Evolutionary conservation across 352 stramenopile species (phyloP), one percentile per base, ranked within the genome.

Genomic region (Globisporangium polare): DNA sequence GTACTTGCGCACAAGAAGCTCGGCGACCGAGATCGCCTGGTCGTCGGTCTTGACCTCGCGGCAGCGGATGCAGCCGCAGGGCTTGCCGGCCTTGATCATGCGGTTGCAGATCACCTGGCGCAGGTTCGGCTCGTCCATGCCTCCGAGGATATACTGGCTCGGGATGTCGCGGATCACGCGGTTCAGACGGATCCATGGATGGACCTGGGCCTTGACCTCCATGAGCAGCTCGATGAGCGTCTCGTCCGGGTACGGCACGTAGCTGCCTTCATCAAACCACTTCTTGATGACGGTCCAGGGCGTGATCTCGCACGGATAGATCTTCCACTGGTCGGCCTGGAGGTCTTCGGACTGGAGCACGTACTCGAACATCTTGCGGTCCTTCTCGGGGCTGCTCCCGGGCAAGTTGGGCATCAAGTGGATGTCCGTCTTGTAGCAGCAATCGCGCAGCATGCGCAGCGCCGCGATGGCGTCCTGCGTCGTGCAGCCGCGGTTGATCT

Each of bases 311-410:
- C 90, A 97, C 45, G 92, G 92, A 35, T 98, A 98, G 70, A 98
- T 97, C 77, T 98, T 98, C 92, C 91, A 97, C 72, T 97, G 91
- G 61, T 98, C 92, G 0, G 90, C 90, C 66, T 97, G 91, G n/a
- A 98, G 74, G 56, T 96, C 74, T 7, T 87, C 76, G 33, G 91
- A 93, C 33, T 86, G 63, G 42, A 98, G 66, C 18, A 98, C 86
- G 45, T 92, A 90, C 18, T 96, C 81, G 63, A 98, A 97, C 92
- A 98, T 98, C 18, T 71, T 60, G 20, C 77, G 77, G 67, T 98
- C 92, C 43, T 87, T 84, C 29, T 92, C 89, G 0, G 84, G 73
- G 35, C 85, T 79, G 27, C 86, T 90, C 1, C 90, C 92, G 1
- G 92, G 92, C 27, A 98, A 66, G 60, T 98, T 97, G 6, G 92